These are phyloP conservation scores for Orbilia ellipsospora DNA, from an alignment of 2,329 filamentous ascomycete species.

Conservation along the genomic window DNA sequence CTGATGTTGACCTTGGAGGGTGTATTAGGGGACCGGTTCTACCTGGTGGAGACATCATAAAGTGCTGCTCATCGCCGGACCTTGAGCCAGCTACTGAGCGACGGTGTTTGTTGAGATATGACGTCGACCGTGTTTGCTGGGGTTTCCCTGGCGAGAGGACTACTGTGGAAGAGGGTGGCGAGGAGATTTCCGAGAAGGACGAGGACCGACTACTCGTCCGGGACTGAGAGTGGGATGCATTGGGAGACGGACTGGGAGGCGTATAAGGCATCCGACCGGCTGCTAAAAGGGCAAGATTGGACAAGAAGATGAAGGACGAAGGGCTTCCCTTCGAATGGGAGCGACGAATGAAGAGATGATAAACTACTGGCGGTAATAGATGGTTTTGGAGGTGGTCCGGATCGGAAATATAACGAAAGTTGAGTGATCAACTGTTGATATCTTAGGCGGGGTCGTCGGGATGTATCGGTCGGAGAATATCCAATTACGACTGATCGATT, in stretches of 20 bases:
- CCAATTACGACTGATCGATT: too few species aligned
- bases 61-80: conserved; percentile 43
- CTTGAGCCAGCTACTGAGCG: conserved; percentile 64
- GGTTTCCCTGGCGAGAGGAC: conserved; percentile 61
- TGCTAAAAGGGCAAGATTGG: conserved; percentile 20
- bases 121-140: conserved; percentile 70
- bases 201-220: conserved; percentile 64
- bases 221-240: conserved; percentile 56
- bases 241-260: conserved; percentile 69
- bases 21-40: conserved; percentile 59
- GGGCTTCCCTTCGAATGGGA: conserved; percentile 29
- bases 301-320: conserved; percentile 1
- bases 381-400: background rate
- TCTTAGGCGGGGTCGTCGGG: too few species aligned
- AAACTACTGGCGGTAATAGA: background rate
- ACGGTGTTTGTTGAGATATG: conserved; percentile 74
- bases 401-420: conserved; percentile 2
- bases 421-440: conserved; percentile 16
- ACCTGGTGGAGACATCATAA: conserved; percentile 60
- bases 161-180: conserved; percentile 51
- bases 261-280: conserved; percentile 80
- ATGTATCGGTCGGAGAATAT: conserved; percentile 4
- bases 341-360: background rate
- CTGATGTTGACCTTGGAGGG: conserved; percentile 65
- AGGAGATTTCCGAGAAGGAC: conserved; percentile 59